Conservation (phyloP, 2,329 filamentous ascomycete genomes). For the Alternaria gaisen region DNA sequence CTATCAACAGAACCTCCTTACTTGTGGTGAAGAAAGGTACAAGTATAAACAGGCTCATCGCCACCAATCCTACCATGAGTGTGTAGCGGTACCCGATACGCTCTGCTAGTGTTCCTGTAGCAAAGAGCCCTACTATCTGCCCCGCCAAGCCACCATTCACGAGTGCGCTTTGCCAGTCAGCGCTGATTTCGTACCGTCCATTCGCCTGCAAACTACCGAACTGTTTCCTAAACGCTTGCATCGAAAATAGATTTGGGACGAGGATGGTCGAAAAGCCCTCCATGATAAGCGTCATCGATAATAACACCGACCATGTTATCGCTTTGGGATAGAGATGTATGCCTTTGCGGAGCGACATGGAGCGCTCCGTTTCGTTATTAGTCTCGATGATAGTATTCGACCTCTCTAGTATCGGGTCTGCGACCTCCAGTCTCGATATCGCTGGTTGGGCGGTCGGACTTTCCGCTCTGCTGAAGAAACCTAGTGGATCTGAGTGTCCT, state of each 20-base stretch:
- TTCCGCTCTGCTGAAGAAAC: neutral
- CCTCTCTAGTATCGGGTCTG: neutral
- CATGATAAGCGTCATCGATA: conserved; percentile 87
- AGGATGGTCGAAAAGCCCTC: conserved; percentile 84
- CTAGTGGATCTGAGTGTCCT: conserved; percentile 9
- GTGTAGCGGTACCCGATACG: conserved; percentile 44
- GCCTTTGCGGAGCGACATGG: conserved; percentile 68
- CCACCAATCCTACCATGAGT: conserved; percentile 21
- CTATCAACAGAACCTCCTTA: conserved; percentile 21
- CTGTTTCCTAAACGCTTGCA: conserved; percentile 50
- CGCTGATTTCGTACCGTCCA: conserved; percentile 47
- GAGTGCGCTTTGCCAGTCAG: conserved; percentile 54
- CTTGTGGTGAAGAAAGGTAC: conserved; percentile 27
- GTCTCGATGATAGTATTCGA: neutral
- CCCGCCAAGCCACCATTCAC: conserved; percentile 53
- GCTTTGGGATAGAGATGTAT: conserved; percentile 83
- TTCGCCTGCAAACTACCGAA: conserved; percentile 39
- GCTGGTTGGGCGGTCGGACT: neutral
- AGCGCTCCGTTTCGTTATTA: conserved; percentile 12
- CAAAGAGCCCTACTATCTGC: conserved; percentile 52
- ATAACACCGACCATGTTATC: conserved; percentile 80
- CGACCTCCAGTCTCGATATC: neutral
- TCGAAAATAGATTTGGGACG: conserved; percentile 75
- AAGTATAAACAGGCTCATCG: conserved; percentile 19
- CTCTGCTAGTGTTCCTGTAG: conserved; percentile 53